These are phyloP conservation scores for Discostella stelligeroides DNA, from an alignment of 108 stramenopile species.

Conservation along the genomic window DNA sequence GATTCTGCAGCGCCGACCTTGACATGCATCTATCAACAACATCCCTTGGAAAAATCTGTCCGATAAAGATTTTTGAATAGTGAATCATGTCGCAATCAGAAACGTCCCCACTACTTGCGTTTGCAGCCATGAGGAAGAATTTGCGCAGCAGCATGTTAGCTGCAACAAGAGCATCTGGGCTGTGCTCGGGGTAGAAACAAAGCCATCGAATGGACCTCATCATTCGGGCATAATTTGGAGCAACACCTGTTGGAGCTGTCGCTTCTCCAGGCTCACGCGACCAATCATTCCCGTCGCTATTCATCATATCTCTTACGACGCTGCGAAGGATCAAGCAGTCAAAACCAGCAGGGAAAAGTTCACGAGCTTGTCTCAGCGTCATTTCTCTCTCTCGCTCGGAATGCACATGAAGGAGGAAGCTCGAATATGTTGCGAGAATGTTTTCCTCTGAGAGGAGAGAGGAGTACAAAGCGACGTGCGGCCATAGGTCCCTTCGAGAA, in stretches of 20 bases:
- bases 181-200: conserved; percentile 56
- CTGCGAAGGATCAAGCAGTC: conserved; percentile 52
- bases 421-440: conserved; percentile 57
- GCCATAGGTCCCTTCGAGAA: conserved; percentile 50
- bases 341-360: conserved; percentile 53
- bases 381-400: conserved; percentile 57
- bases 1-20: conserved; percentile 27
- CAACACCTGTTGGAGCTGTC: conserved; percentile 27
- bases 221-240: conserved; percentile 45
- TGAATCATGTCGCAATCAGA: conserved; percentile 20
- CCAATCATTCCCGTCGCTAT: conserved; percentile 42
- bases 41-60: conserved; percentile 34
- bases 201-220: conserved; percentile 74
- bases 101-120: conserved; percentile 6
- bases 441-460: conserved; percentile 59
- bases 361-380: conserved; percentile 59
- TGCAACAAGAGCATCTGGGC: conserved; percentile 69
- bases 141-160: conserved; percentile 70
- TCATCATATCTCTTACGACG: conserved; percentile 58
- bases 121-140: conserved; percentile 60
- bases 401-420: conserved; percentile 53
- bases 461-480: conserved; percentile 66
- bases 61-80: conserved; percentile 31
- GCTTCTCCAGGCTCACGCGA: conserved; percentile 45
- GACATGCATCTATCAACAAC: conserved; percentile 28